Evolutionary conservation across 129 eudicot genomes (phyloP).

Genomic region (Apium graveolens): DNA sequence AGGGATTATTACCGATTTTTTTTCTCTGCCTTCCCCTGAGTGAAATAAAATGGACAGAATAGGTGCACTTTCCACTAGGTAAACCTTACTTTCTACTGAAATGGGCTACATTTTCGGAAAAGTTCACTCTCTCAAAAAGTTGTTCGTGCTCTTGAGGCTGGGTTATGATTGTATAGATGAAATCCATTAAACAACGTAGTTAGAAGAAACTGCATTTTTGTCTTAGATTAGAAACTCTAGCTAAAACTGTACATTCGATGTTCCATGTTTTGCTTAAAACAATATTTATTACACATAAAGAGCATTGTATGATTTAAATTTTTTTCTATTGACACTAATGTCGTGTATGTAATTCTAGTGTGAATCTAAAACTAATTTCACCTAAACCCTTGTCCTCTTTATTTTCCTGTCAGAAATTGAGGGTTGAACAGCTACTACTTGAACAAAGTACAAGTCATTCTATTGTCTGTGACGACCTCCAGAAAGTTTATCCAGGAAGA

Average conservation of each 20-base stretch:
- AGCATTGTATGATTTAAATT: no score
- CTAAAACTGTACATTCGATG: not conserved
- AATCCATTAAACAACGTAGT: not conserved
- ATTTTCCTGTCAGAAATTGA: constrained; percentile 46
- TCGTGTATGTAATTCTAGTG: not conserved
- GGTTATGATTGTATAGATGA: not conserved
- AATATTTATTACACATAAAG: not conserved
- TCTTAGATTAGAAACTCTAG: not conserved
- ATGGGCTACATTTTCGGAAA: not conserved
- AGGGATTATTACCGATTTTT: not conserved
- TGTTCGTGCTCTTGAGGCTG: not conserved
- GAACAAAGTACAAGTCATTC: constrained; percentile 51
- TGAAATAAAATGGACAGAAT: not conserved
- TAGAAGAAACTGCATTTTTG: not conserved
- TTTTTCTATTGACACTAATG: no score
- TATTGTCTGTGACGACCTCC: constrained; percentile 61
- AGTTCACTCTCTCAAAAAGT: not conserved
- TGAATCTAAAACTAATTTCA: not conserved
- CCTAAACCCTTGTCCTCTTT: not conserved
- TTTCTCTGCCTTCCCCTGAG: not conserved
- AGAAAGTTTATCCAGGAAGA: constrained; percentile 68
- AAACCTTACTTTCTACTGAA: not conserved
- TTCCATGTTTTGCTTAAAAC: not conserved
- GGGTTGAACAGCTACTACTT: constrained; percentile 54
- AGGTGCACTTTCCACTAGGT: not conserved